These are phyloP conservation scores for Rhizopus sp. DNA, from an alignment of 371 early-diverging fungal genomes.

Conservation along the genomic window DNA sequence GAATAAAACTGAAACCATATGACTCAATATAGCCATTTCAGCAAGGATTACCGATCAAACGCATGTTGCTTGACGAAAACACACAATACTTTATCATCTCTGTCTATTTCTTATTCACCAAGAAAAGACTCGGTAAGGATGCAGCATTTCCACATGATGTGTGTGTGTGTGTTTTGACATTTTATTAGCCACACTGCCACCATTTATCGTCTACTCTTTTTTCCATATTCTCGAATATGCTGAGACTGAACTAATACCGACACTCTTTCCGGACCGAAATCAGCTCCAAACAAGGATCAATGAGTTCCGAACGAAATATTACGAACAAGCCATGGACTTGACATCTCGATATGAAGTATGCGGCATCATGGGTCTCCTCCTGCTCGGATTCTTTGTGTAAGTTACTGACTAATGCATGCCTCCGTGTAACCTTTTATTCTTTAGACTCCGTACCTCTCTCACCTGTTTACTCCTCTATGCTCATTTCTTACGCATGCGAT, in stretches of 20 bases:
- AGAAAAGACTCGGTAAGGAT: constrained; percentile 63
- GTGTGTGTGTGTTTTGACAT: neutral
- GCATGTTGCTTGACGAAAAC: constrained; percentile 69
- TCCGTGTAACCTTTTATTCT: neutral
- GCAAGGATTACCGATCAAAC: constrained; percentile 8
- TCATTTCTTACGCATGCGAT: constrained; percentile 81
- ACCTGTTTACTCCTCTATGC: constrained; percentile 69
- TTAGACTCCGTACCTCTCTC: constrained; percentile 63
- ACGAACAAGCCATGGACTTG: constrained; percentile 59
- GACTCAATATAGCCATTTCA: constrained; percentile 12
- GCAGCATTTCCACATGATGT: neutral
- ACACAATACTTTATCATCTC: constrained; percentile 77
- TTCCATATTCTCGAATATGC: constrained; percentile 75
- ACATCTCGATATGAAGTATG: constrained; percentile 76
- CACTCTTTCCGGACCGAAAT: constrained; percentile 42
- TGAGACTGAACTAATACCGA: constrained; percentile 57
- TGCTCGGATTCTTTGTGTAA: constrained; percentile 64
- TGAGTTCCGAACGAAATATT: constrained; percentile 55
- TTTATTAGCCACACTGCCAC: constrained; percentile 66
- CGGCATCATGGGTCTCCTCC: constrained; percentile 66
- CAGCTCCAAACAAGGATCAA: constrained; percentile 42
- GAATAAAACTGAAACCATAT: neutral
- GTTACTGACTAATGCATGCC: constrained; percentile 5
- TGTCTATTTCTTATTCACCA: constrained; percentile 65
- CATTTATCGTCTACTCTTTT: constrained; percentile 76